These are phyloP conservation scores for Termitomyces sp. DNA, from an alignment of 768 basidiomycete genomes.

Conservation along the genomic window DNA sequence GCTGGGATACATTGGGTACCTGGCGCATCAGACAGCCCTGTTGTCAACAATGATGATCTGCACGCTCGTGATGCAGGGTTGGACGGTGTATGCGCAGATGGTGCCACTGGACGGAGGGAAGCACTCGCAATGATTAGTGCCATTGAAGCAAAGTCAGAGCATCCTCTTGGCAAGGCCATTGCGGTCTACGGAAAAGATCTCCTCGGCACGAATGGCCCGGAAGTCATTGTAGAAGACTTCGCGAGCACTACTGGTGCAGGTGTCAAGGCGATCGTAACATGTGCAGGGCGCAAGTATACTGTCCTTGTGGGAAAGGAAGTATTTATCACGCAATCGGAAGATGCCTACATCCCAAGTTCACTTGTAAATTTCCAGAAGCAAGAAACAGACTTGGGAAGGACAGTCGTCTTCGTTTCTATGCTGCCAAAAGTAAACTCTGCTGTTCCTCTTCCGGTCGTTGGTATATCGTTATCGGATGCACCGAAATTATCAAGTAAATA, in stretches of 20 bases:
- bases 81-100: constrained; percentile 52
- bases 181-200: constrained; percentile 73
- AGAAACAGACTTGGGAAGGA: constrained; percentile 71
- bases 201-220: constrained; percentile 39
- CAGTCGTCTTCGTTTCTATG: constrained; percentile 84
- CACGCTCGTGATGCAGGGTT: constrained; percentile 39
- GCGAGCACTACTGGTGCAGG: constrained; percentile 89
- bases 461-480: constrained; percentile 80
- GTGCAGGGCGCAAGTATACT: constrained; percentile 46
- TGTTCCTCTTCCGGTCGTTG: constrained; percentile 58
- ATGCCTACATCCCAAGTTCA: constrained; percentile 48
- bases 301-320: constrained; percentile 72
- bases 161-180: constrained; percentile 93
- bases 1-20: constrained; percentile 73
- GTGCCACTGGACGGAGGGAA: constrained; percentile 48
- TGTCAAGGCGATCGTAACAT: constrained; percentile 61
- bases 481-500: constrained; percentile 82
- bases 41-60: constrained; percentile 26
- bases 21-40: constrained; percentile 10
- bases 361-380: constrained; percentile 61
- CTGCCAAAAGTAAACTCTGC: constrained; percentile 28
- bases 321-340: constrained; percentile 57
- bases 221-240: constrained; percentile 63
- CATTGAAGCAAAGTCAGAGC: constrained; percentile 90
- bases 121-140: constrained; percentile 80